Conservation (phyloP, 169 alveolate species). For the Cryptosporidium muris region DNA sequence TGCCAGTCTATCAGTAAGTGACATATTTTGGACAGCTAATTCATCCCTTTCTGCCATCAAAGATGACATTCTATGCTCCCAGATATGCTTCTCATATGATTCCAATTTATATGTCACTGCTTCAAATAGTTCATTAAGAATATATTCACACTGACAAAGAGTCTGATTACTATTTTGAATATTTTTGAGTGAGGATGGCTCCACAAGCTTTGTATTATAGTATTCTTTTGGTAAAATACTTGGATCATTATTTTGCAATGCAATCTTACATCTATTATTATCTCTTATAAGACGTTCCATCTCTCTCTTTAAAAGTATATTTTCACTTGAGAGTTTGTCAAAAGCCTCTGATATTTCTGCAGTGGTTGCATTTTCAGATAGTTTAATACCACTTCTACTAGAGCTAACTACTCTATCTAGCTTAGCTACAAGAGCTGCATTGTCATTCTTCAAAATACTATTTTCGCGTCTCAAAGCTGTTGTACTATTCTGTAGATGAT, state of each 20-base stretch:
- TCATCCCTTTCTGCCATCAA: slow-evolving; percentile 60
- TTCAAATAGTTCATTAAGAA: slow-evolving; percentile 47
- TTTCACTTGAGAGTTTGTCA: slow-evolving; percentile 28
- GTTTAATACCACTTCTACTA: slow-evolving; percentile 61
- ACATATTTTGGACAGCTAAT: slow-evolving; percentile 66
- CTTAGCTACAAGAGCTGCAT: slow-evolving; percentile 41
- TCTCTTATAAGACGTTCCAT: slow-evolving; percentile 66
- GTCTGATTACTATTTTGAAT: slow-evolving; percentile 1
- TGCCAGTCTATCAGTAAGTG: slow-evolving; percentile 51
- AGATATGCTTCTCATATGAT: slow-evolving; percentile 65
- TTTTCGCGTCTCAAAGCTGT: slow-evolving; percentile 45
- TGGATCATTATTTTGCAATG: slow-evolving; percentile 70
- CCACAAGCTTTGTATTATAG: neutral
- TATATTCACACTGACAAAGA: slow-evolving; percentile 58
- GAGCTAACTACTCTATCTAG: slow-evolving; percentile 53
- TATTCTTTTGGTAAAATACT: slow-evolving; percentile 23
- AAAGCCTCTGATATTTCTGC: slow-evolving; percentile 63
- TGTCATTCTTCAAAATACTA: slow-evolving; percentile 47
- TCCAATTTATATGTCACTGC: slow-evolving; percentile 60
- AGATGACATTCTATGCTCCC: slow-evolving; percentile 64
- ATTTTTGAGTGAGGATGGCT: neutral
- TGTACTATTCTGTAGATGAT: slow-evolving; percentile 54
- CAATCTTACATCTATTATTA: slow-evolving; percentile 46
- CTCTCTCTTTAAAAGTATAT: slow-evolving; percentile 42
- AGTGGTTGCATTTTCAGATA: slow-evolving; percentile 64